A percentile compares a stretch with the other conserved stretches of the same genome.
These are phyloP conservation scores for Lentinus tigrinus DNA, from an alignment of 768 basidiomycete species.

Conservation along the genomic window DNA sequence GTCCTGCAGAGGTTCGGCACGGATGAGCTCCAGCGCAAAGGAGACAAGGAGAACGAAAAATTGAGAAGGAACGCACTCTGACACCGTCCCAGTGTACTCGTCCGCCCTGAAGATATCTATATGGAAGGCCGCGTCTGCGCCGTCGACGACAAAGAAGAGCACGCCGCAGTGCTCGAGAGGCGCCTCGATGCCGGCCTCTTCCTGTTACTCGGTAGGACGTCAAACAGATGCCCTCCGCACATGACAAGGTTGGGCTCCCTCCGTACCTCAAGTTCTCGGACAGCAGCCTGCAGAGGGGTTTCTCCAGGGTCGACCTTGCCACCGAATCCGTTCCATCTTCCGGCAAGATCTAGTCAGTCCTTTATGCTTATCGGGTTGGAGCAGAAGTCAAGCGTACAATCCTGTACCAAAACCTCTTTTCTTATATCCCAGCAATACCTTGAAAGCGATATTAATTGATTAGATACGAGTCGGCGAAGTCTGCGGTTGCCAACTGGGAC, in stretches of 20 bases:
- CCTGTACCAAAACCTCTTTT: slow-evolving; percentile 74
- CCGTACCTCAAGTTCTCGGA: slow-evolving; percentile 66
- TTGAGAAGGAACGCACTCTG: slow-evolving; percentile 60
- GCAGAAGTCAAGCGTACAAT: slow-evolving; percentile 40
- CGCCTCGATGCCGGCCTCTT: slow-evolving; percentile 78
- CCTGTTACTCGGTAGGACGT: slow-evolving; percentile 50
- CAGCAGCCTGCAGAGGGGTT: slow-evolving; percentile 64
- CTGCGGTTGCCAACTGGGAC: too few species aligned
- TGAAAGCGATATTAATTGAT: slow-evolving; percentile 29
- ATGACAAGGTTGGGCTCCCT: not conserved
- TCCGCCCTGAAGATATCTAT: slow-evolving; percentile 73
- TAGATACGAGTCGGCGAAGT: not conserved
- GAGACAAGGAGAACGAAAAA: not conserved
- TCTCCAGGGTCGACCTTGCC: slow-evolving; percentile 84
- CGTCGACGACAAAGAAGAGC: slow-evolving; percentile 60
- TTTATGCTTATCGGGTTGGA: not conserved
- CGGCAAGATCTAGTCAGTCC: not conserved
- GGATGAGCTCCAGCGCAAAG: not conserved
- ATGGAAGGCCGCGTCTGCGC: slow-evolving; percentile 58
- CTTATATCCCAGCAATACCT: slow-evolving; percentile 76
- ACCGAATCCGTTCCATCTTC: slow-evolving; percentile 87
- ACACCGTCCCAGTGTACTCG: slow-evolving; percentile 55
- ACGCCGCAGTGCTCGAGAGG: slow-evolving; percentile 61
- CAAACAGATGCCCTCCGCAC: not conserved
- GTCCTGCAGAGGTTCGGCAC: slow-evolving; percentile 45